phyloP scores from a whole-genome alignment of 1,139 yeast species.

The Geotrichum phurueaensis region DNA sequence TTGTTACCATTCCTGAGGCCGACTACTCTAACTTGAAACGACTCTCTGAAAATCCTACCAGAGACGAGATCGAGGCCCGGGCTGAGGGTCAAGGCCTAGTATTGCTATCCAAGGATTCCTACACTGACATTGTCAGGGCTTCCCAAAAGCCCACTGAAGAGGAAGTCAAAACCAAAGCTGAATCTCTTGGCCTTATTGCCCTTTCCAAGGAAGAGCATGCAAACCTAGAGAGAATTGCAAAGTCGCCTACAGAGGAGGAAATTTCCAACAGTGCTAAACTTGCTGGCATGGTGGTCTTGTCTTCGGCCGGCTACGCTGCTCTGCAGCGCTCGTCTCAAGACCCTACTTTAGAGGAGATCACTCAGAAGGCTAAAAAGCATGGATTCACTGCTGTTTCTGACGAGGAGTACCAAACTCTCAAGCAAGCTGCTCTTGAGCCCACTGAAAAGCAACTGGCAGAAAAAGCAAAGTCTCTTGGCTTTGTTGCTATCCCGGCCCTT shows the following conservation, averaged over 20 bases:
- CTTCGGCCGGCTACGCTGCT: slow-evolving; percentile 23
- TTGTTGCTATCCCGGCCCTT: slow-evolving; percentile 16
- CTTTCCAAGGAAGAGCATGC: slow-evolving; percentile 18
- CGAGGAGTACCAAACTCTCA: slow-evolving; percentile 12
- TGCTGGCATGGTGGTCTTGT: slow-evolving; percentile 27
- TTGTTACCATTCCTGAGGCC: slow-evolving; percentile 24
- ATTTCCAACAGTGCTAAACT: slow-evolving; percentile 36
- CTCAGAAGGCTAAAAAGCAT: slow-evolving; percentile 23
- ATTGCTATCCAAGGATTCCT: slow-evolving; percentile 17
- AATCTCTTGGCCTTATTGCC: slow-evolving; percentile 25
- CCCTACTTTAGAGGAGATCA: slow-evolving; percentile 20
- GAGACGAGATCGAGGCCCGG: slow-evolving; percentile 15
- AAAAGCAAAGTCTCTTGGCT: slow-evolving; percentile 25
- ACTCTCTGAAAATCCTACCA: slow-evolving; percentile 30
- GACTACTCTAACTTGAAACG: slow-evolving; percentile 30
- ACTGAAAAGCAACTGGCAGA: slow-evolving; percentile 14
- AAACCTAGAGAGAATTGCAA: slow-evolving; percentile 6
- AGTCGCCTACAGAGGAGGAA: slow-evolving; percentile 16
- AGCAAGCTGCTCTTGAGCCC: slow-evolving; percentile 23
- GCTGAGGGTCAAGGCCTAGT: slow-evolving; percentile 23
- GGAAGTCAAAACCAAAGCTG: slow-evolving; percentile 35
- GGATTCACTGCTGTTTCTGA: slow-evolving; percentile 23
- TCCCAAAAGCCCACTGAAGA: slow-evolving; percentile 17
- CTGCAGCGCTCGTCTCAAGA: slow-evolving; percentile 16
- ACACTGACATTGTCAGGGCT: slow-evolving; percentile 6